These are phyloP conservation scores for Sugiyamaella xylanicola DNA, from an alignment of 1,139 yeast genomes.

Conservation along the genomic window DNA sequence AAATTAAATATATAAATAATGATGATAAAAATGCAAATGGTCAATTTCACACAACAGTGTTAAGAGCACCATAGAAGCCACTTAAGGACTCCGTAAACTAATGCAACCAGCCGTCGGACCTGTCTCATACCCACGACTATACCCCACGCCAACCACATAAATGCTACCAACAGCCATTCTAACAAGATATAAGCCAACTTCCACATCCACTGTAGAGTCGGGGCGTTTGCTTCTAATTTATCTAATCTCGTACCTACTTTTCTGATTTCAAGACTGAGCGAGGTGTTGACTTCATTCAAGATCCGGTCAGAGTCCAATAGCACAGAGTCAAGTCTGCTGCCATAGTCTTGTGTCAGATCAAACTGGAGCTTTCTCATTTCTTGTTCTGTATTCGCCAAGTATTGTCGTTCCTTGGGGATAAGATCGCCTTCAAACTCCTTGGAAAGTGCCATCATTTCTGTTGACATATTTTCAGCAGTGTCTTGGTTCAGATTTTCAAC, in stretches of 20 bases:
- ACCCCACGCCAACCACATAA: conserved; percentile 72
- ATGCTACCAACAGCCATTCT: conserved; percentile 60
- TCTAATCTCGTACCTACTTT: conserved; percentile 71
- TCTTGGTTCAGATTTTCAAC: conserved; percentile 19
- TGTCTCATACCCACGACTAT: conserved; percentile 58
- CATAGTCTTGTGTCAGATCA: conserved; percentile 44
- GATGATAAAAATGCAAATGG: conserved; percentile 13
- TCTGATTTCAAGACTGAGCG: conserved; percentile 70
- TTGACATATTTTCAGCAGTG: conserved; percentile 23
- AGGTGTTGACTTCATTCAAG: conserved; percentile 80
- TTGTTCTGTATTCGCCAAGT: conserved; percentile 33
- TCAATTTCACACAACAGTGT: not conserved
- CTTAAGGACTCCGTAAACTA: conserved; percentile 47
- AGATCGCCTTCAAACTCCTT: conserved; percentile 28
- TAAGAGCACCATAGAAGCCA: conserved; percentile 47
- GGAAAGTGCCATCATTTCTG: conserved; percentile 32
- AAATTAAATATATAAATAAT: not conserved
- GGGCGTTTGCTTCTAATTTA: conserved; percentile 43
- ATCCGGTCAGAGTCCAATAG: conserved; percentile 73
- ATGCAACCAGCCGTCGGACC: conserved; percentile 42
- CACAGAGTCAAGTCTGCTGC: conserved; percentile 61
- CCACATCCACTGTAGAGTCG: conserved; percentile 32
- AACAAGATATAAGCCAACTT: conserved; percentile 41
- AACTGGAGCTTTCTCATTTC: conserved; percentile 36
- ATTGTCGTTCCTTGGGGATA: conserved; percentile 28